Evolutionary conservation across 163 green algal species (phyloP), one percentile per base, ranked within the genome.

Genomic region (Trebouxiophyceae sp.): DNA sequence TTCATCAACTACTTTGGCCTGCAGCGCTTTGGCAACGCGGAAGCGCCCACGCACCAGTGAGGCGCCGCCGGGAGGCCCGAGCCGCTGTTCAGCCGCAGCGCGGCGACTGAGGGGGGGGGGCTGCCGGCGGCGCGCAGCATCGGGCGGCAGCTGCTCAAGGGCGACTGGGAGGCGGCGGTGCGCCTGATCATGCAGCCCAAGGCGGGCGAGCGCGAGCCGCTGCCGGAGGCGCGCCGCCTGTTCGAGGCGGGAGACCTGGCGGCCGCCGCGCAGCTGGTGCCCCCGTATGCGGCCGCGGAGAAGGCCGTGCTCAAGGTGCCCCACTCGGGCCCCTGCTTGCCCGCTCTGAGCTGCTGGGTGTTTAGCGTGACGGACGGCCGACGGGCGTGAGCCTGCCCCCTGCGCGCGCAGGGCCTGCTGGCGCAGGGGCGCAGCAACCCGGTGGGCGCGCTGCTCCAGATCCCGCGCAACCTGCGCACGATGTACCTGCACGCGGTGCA

Each of bases 1-100:
- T 97, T 97, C 71, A 76, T 97, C 61, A 97, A 97, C 77, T 98
- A 97, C 68, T 98, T 90, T 71, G 91, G 91, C 1, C 76, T 96
- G 71, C 93, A 98, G 77, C 82, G 93, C 22, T 98, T 98, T 77
- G 89, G 91, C 54, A 83, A 30, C 4, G 74, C 74, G 5, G 50
- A 19, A 0, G 64, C 76, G 31, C 57, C 74, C 19, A 95, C 88
- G 2, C 84, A 92, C 66, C 59, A 56, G 73, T 75, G 39, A 8
- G n/a, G n/a, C n/a, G n/a, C n/a, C n/a, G n/a, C n/a, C n/a, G n/a
- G n/a, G n/a, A n/a, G n/a, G n/a, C n/a, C n/a, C n/a, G n/a, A n/a
- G n/a, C n/a, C n/a, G n/a, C n/a, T n/a, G n/a, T n/a, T n/a, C n/a
- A n/a, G n/a, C n/a, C n/a, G n/a, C n/a, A n/a, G n/a, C n/a, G n/a